Evolutionary conservation across 352 stramenopile species (phyloP).

Genomic region (Phytopythium cucurbitacearum): DNA sequence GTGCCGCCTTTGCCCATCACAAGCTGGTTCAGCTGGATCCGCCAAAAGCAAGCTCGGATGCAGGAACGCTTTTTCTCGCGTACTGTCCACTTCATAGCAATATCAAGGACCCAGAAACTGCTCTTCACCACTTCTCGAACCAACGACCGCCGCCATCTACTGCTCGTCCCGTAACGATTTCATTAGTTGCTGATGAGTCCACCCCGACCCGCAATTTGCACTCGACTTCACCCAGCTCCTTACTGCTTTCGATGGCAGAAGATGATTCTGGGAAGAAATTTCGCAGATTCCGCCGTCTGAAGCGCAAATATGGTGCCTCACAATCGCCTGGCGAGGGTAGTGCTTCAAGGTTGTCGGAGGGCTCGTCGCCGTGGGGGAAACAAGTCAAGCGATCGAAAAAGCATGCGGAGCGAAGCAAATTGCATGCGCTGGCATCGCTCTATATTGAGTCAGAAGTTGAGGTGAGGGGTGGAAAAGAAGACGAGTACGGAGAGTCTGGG

Average conservation of each 20-base stretch:
- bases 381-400: slow-evolving; percentile 51
- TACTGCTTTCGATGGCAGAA: slow-evolving; percentile 38
- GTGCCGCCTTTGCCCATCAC: slow-evolving; percentile 55
- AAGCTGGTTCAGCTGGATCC: slow-evolving; percentile 48
- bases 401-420: slow-evolving; percentile 21
- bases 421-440: slow-evolving; percentile 27
- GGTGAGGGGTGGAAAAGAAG: slow-evolving; percentile 52
- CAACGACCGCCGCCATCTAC: too few species aligned
- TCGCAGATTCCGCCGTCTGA: slow-evolving; percentile 62
- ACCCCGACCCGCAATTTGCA: background rate
- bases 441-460: slow-evolving; percentile 74
- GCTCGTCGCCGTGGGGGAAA: slow-evolving; percentile 56
- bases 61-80: slow-evolving; percentile 55
- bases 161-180: too few species aligned
- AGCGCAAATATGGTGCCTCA: slow-evolving; percentile 63
- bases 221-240: slow-evolving; percentile 36
- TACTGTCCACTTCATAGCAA: slow-evolving; percentile 64
- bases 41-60: slow-evolving; percentile 26
- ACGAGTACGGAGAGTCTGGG: slow-evolving; percentile 59
- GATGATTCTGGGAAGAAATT: slow-evolving; percentile 46
- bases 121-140: background rate
- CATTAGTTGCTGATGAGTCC: too few species aligned
- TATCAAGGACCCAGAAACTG: slow-evolving; percentile 8
- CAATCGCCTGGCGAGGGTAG: slow-evolving; percentile 18
- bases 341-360: slow-evolving; percentile 8